Evolutionary conservation across 305 asterid species (phyloP).

Genomic region (Fraxinus sp.): DNA sequence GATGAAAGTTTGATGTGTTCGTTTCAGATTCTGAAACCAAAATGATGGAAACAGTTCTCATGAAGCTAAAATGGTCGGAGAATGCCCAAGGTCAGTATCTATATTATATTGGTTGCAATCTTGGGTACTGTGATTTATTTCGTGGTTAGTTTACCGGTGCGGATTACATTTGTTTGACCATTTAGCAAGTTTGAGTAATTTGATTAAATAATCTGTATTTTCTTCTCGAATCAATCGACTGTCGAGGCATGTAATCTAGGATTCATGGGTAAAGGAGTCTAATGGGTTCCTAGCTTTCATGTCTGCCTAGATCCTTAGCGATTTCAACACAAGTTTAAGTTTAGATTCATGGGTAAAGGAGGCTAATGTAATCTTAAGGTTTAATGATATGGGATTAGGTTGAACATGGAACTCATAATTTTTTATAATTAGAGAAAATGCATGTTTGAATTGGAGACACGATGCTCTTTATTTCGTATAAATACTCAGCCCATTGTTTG

Average conservation of each 20-base stretch:
- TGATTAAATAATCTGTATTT: not conserved
- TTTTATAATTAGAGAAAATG: not conserved
- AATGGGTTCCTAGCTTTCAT: not conserved
- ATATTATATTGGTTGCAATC: not conserved
- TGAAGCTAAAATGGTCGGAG: conserved; percentile 35
- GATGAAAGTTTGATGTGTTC: conserved; percentile 83
- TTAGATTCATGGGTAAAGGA: not conserved
- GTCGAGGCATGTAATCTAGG: not conserved
- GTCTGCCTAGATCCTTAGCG: not conserved
- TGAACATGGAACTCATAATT: not conserved
- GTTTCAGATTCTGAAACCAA: conserved; percentile 70
- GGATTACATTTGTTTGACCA: not conserved
- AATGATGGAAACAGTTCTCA: conserved; percentile 49
- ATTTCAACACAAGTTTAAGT: not conserved
- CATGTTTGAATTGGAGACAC: not conserved
- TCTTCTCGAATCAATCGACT: not conserved
- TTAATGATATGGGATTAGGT: not conserved
- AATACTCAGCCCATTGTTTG: not conserved
- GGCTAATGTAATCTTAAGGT: not conserved
- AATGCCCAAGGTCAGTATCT: conserved; percentile 28
- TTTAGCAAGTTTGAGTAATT: not conserved
- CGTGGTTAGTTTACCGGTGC: not conserved
- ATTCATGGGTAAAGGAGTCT: not conserved
- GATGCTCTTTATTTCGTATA: not conserved
- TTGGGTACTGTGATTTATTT: not conserved